Percentiles rank a stretch among this genome's conserved stretches.
phyloP scores from a whole-genome alignment of 129 eudicot species.

The Daucus carota region DH1_v3.0 NC_030383.2:10896001-10896500 shows the following conservation, averaged over 20 bases:
- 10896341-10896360: not conserved
- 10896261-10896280: too few species aligned
- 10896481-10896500: conserved; percentile 45
- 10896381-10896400: conserved; percentile 91
- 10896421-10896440: conserved; percentile 83
- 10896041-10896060: not conserved
- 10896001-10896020: not conserved
- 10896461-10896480: conserved; percentile 66
- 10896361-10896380: conserved; percentile 75
- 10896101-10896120: not conserved
- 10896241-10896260: not conserved
- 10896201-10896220: conserved; percentile 47
- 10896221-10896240: conserved; percentile 91
- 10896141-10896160: not conserved
- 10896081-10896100: not conserved
- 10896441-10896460: conserved; percentile 97
- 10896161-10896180: not conserved
- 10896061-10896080: not conserved
- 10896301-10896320: too few species aligned
- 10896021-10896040: not conserved
- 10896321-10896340: too few species aligned
- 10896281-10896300: too few species aligned
- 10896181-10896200: not conserved
- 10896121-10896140: not conserved
- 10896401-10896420: conserved; percentile 68